Evolutionary conservation across 2,329 filamentous ascomycete genomes (phyloP), one percentile per base, ranked within the genome.

Genomic region (Westerdykella ornata): DNA sequence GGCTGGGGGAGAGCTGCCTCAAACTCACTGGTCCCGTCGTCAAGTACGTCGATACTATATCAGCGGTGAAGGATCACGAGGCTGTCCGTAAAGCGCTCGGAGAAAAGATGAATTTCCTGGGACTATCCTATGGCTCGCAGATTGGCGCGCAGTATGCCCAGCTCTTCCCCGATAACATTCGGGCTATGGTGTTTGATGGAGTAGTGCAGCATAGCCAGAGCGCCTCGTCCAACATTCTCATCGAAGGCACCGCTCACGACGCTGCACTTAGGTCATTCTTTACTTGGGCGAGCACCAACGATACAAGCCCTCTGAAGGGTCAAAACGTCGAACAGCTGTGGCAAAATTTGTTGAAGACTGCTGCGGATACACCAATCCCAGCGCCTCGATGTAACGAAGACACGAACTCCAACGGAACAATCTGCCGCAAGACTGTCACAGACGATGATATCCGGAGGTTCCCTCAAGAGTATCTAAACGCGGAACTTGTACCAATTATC

Each of bases 41-140:
- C 37, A 58, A 68, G 19, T 66, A 68, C 46, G 48, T 74, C 20
- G 70, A 73, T 48, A 71, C 30, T 33, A 14, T 53, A 5, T 52
- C 44, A 18, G 56, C 55, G 7, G 58, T 52, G 4, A 62, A 62
- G 37, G 66, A 69, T 38, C 52, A 67, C 18, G 65, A 67, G 32
- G 60, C 62, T 14, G 49, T 68, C 4, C 62, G 20, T 39, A 65
- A 32, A 41, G 58, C 35, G 2, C 50, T 71, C 4, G 56, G 59
- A 3, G 58, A 63, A n/a, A 62, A 59, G 40, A 38, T 70, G 28
- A 68, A 65, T 41, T 70, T 56, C 31, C 42, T 72, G 1, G 72
- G 70, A 5, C 47, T 68, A 12, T 72, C 69, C 2, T 74, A 75
- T 49, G 71, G 71, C 5, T 67, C 67, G 1, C 65, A 69, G 46